Conservation (phyloP, 768 basidiomycete genomes). For the Artomyces pyxidatus region DNA sequence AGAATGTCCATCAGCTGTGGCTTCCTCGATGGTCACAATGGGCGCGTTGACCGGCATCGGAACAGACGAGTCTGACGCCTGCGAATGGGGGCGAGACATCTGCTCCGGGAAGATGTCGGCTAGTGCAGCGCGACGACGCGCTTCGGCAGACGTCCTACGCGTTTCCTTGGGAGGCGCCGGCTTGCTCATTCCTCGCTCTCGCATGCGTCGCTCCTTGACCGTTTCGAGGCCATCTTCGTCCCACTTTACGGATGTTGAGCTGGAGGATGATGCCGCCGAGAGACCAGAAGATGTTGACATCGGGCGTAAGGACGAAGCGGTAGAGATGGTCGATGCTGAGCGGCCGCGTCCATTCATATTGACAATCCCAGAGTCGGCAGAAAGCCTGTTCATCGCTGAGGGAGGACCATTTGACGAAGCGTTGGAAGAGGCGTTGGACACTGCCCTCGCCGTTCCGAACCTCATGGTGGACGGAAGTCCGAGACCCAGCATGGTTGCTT, state of each 20-base stretch:
- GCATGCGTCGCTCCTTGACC: constrained; percentile 33
- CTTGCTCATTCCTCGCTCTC: constrained; percentile 19
- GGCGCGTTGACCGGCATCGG: constrained; percentile 15
- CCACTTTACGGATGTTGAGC: constrained; percentile 39
- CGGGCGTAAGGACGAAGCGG: constrained; percentile 39
- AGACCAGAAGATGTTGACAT: constrained; percentile 32
- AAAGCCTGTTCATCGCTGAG: constrained; percentile 24
- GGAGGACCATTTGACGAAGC: constrained; percentile 2
- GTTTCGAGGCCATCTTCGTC: constrained; percentile 42
- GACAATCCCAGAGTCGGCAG: constrained; percentile 16
- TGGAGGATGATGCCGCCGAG: constrained; percentile 30
- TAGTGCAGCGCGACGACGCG: constrained; percentile 44
- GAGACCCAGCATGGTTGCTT: constrained; percentile 54
- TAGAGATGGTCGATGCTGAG: constrained; percentile 32
- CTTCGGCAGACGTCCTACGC: constrained; percentile 36
- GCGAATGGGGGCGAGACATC: constrained; percentile 8
- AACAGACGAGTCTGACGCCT: constrained; percentile 1
- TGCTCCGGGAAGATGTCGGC: constrained; percentile 48
- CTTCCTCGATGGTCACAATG: constrained; percentile 39
- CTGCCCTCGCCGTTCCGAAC: constrained; percentile 12
- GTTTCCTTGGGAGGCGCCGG: constrained; percentile 28
- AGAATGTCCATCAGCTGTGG: constrained; percentile 44
- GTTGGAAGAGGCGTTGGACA: constrained; percentile 9
- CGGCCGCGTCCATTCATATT: constrained; percentile 20
- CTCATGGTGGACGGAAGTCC: constrained; percentile 52